Evolutionary conservation across 169 alveolate genomes (phyloP).

Genomic region (Cytauxzoon felis): DNA sequence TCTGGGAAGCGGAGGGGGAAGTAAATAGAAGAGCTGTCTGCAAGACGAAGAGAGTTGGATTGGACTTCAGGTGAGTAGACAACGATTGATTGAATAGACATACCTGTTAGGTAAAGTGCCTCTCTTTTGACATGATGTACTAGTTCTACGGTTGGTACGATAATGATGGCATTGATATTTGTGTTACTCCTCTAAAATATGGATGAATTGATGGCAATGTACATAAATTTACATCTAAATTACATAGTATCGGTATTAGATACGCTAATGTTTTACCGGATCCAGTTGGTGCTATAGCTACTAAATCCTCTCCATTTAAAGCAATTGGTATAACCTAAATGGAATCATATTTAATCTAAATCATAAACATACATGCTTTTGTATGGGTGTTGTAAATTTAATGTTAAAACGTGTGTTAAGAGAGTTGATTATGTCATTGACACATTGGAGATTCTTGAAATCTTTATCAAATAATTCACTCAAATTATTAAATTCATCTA

Average conservation of each 20-base stretch:
- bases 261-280: conserved; percentile 78
- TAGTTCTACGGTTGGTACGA: conserved; percentile 97
- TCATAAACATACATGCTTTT: conserved; percentile 4
- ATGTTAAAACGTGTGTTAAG: conserved; percentile 2
- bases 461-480: neutral
- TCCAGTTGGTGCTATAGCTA: conserved; percentile 77
- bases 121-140: conserved; percentile 92
- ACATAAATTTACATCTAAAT: conserved; percentile 25
- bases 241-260: conserved; percentile 59
- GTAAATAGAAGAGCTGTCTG: too few relatives aligned
- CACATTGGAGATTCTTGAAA: neutral
- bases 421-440: neutral
- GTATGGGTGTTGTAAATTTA: conserved; percentile 13
- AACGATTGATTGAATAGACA: neutral
- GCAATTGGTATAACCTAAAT: conserved; percentile 67
- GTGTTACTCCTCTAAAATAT: conserved; percentile 5
- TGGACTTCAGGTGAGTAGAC: too few relatives aligned
- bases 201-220: neutral
- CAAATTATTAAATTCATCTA: neutral
- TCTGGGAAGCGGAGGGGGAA: too few relatives aligned
- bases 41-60: too few relatives aligned
- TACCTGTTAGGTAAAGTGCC: conserved; percentile 46
- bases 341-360: neutral
- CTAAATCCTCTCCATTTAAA: conserved; percentile 58
- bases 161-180: conserved; percentile 63